These are phyloP conservation scores for Exophiala mesophila DNA, from an alignment of 2,329 filamentous ascomycete genomes.

Conservation along the genomic window DNA sequence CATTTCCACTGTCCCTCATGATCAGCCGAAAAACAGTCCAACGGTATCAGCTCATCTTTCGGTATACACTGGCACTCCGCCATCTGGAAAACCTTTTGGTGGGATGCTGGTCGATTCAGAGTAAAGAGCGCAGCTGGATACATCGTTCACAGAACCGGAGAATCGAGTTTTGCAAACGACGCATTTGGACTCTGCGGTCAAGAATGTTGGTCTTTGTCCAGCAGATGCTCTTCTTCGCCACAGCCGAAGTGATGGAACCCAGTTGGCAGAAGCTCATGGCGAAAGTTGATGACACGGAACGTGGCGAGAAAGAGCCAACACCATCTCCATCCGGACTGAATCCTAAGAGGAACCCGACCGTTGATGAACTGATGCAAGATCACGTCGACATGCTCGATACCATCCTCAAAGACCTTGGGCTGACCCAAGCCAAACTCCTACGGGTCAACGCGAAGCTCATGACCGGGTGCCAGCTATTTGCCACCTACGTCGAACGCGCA, in stretches of 20 bases:
- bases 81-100: slow-evolving; percentile 85
- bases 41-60: slow-evolving; percentile 91
- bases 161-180: slow-evolving; percentile 87
- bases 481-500: slow-evolving; percentile 80
- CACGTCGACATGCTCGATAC: slow-evolving; percentile 98
- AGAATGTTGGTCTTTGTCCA: slow-evolving; percentile 97
- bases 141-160: slow-evolving; percentile 68
- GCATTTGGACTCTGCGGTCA: slow-evolving; percentile 84
- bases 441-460: slow-evolving; percentile 96
- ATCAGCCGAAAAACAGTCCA: slow-evolving; percentile 96
- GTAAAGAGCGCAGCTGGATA: slow-evolving; percentile 73
- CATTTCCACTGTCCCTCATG: slow-evolving; percentile 91
- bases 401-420: slow-evolving; percentile 97
- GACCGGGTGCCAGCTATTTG: slow-evolving; percentile 92
- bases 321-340: slow-evolving; percentile 26
- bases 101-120: slow-evolving; percentile 85
- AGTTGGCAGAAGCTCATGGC: slow-evolving; percentile 95
- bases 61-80: slow-evolving; percentile 83
- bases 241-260: slow-evolving; percentile 92
- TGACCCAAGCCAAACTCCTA: slow-evolving; percentile 91
- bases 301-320: slow-evolving; percentile 13
- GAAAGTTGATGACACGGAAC: slow-evolving; percentile 60
- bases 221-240: slow-evolving; percentile 94
- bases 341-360: slow-evolving; percentile 60
- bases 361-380: slow-evolving; percentile 97